Percentiles rank a stretch among this genome's conserved stretches.
Conservation (phyloP, 2,329 filamentous ascomycete species). For the Capronia epimyces region DNA sequence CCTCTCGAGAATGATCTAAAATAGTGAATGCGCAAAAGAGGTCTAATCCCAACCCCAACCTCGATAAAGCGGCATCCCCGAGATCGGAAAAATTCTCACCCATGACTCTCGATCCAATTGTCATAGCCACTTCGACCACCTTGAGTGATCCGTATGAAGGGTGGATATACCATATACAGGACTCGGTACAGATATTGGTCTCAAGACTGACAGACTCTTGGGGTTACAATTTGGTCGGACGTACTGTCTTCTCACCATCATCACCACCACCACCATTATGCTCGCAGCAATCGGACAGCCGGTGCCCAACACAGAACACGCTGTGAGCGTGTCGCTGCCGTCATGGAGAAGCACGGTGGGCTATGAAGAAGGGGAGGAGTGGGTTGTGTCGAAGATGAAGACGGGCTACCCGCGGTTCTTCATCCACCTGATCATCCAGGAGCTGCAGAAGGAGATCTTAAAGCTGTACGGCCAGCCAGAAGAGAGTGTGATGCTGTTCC, state of each 20-base stretch:
- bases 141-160: neutral
- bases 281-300: conserved; percentile 55
- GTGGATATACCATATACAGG: neutral
- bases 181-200: neutral
- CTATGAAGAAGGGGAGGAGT: conserved; percentile 86
- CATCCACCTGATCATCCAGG: conserved; percentile 74
- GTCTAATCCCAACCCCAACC: neutral
- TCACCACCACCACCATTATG: conserved; percentile 13
- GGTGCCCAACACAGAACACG: conserved; percentile 76
- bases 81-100: neutral
- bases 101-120: neutral
- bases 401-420: conserved; percentile 96
- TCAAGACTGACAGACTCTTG: neutral
- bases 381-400: conserved; percentile 78
- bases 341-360: conserved; percentile 87
- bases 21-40: neutral
- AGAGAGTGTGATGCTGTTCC: conserved; percentile 70
- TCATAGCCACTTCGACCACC: neutral
- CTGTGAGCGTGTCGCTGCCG: conserved; percentile 90
- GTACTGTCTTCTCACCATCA: neutral
- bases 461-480: conserved; percentile 54
- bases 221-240: no score
- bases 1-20: no score
- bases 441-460: conserved; percentile 64
- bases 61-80: neutral